Base-by-base conservation (phyloP, 345 rosid species). In the Hirschfeldia incana region DNA sequence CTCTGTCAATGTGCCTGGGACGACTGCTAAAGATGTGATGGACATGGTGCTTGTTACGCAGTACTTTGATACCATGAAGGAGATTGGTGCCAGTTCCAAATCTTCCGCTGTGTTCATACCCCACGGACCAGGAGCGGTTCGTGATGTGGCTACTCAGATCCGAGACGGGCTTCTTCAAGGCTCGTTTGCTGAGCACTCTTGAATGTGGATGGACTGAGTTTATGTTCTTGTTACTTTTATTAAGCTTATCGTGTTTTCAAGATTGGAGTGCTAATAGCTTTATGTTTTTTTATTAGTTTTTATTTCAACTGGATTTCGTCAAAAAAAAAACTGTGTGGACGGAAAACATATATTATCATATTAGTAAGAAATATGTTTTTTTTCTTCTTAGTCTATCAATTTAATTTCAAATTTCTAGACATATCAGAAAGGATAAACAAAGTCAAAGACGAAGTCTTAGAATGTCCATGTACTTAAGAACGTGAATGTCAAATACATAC, bases 21-120 rank as follows among this genome's bases (percentile, higher is more conserved):
- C 84, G n/a, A 76, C 84, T 2, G 81, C 84, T 44, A 81, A 81
- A 69, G 84, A 81, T 53, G 84, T 81, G 39, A 76, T 81, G 84
- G 84, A 81, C 70, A 81, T 81, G 84, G 84, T 81, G 8, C 70
- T 81, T 6, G 81, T 81, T 4, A 81, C 84, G 0, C 84, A 81
- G 67, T 81, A 81, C 71, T 81, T 81, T 51, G 84, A 81, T 3
- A 81, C 84, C 1, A 81, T 81, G 84, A 81, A 76, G 26, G 84
- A 81, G 65, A 81, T 81, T 21, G 84, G 84, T 66, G 84, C 84
- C 6, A 26, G 53, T 26, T 81, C 84, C 65, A 81, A 81, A n/a
- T 76, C 84, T 4, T 76, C 81, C 30, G 81, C 84, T 61, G 84
- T 81, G 78, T 81, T 81, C 66, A 76, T 81, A 42, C 84, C 84